Evolutionary conservation across 2,329 filamentous ascomycete genomes (phyloP).

Genomic region (Lithohypha guttulata): DNA sequence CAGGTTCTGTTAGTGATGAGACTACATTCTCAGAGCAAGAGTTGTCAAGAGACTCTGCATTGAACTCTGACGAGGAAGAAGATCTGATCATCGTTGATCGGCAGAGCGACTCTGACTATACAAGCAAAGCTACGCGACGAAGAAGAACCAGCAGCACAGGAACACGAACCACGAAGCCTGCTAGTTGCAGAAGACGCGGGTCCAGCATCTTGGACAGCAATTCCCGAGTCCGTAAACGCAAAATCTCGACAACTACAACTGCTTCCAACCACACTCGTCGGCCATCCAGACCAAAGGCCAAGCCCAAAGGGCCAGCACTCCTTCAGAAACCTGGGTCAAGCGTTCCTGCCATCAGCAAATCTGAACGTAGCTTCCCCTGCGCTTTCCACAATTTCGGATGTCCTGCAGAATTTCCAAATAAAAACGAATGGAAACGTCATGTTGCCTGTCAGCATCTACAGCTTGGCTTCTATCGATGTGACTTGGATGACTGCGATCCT

Average conservation of each 20-base stretch:
- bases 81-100: not conserved
- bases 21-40: slow-evolving; percentile 8
- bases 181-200: slow-evolving; percentile 3
- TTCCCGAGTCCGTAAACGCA: slow-evolving; percentile 12
- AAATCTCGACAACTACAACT: not conserved
- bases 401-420: slow-evolving; percentile 58
- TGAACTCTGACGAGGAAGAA: not conserved
- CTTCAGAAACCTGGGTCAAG: not conserved
- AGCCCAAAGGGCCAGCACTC: slow-evolving; percentile 4
- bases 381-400: slow-evolving; percentile 73
- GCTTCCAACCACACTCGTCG: not conserved
- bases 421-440: slow-evolving; percentile 96
- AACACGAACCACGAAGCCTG: slow-evolving; percentile 8
- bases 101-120: slow-evolving; percentile 16
- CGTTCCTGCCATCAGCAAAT: slow-evolving; percentile 5
- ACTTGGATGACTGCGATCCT: slow-evolving; percentile 47
- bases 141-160: slow-evolving; percentile 2
- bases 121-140: not conserved
- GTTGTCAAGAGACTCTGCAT: not conserved
- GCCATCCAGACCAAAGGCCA: slow-evolving; percentile 7
- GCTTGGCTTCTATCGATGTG: slow-evolving; percentile 64
- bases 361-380: slow-evolving; percentile 52
- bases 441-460: slow-evolving; percentile 69
- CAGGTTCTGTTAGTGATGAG: not conserved
- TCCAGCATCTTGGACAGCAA: not conserved